Evolutionary conservation across 352 stramenopile species (phyloP), one percentile per base, ranked within the genome.

Genomic region (Pythium pyrilobum): DNA sequence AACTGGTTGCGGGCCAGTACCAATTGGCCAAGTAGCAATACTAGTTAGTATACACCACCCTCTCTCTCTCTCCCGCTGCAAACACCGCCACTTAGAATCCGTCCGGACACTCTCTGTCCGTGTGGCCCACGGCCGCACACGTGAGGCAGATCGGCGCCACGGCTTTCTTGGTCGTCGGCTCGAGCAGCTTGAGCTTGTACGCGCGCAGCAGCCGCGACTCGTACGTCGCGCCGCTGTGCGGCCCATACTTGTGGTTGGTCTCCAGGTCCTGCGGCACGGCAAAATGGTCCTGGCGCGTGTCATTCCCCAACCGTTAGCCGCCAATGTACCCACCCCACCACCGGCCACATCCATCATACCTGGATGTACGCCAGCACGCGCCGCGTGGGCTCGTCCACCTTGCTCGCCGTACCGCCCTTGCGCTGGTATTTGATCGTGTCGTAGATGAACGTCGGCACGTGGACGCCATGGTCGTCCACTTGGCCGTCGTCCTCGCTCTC

Each of bases 1-100:
- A 90, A 28, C 50, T 82, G 25, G 59, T 84, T 31, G 76, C 57
- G 2, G 80, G 77, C 1, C 73, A 88, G 45, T 94, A 92, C 61
- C 80, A 89, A 59, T 48, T 87, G 3, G 51, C 64, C 1, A 81
- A 69, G 52, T 56, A 66, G 49, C 24, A n/a, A n/a, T n/a, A n/a
- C n/a, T n/a, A n/a, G n/a, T n/a, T n/a, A n/a, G 34, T 49, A 52
- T 23, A 28, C 15, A 52, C 28, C 8, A 37, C 7, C 34, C 12
- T 36, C 39, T 41, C 37, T 42, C 27, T 25, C 23, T 24, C 20
- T 11, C n/a, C 15, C 4, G 29, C n/a, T 38, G n/a, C 11, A 28
- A 4, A 7, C 31, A 5, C 5, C n/a, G 9, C 12, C 6, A 11
- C 24, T 27, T 65, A 87, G 43, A 89, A 87, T 0, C 76, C 78